phyloP scores from a whole-genome alignment of 768 basidiomycete species.

The Candolleomyces eurysporus region DNA sequence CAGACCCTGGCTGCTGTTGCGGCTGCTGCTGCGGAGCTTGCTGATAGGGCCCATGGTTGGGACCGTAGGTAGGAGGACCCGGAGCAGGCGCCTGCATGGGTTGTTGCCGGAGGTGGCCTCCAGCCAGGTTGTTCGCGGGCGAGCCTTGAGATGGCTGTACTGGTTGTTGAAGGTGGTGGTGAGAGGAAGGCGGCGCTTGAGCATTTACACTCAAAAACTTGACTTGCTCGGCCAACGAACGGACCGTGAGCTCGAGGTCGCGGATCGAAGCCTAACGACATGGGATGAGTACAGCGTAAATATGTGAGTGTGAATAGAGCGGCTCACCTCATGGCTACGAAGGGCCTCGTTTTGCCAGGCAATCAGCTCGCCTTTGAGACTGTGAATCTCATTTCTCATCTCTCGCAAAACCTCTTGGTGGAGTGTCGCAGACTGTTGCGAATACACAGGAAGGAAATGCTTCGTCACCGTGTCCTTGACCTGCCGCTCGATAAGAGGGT shows the following conservation, averaged over 20 bases:
- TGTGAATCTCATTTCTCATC: slow-evolving; percentile 71
- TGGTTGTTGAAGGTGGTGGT: slow-evolving; percentile 35
- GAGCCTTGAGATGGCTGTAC: slow-evolving; percentile 2
- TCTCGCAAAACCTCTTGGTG: slow-evolving; percentile 80
- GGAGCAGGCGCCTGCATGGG: neutral
- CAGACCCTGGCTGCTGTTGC: slow-evolving; percentile 30
- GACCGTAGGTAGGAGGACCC: neutral
- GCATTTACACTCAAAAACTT: slow-evolving; percentile 71
- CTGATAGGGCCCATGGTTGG: neutral
- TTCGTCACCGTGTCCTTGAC: slow-evolving; percentile 78
- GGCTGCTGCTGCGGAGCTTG: slow-evolving; percentile 33
- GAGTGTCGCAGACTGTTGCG: slow-evolving; percentile 69
- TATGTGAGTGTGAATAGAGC: neutral
- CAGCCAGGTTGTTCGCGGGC: slow-evolving; percentile 6
- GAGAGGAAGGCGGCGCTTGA: slow-evolving; percentile 20
- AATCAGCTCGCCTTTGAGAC: slow-evolving; percentile 76
- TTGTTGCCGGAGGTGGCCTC: slow-evolving; percentile 21
- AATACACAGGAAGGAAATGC: slow-evolving; percentile 72
- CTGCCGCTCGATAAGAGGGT: slow-evolving; percentile 76
- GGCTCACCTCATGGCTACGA: slow-evolving; percentile 72
- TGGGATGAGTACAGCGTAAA: neutral
- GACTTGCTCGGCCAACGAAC: slow-evolving; percentile 75
- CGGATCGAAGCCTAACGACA: slow-evolving; percentile 61
- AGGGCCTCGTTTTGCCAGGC: slow-evolving; percentile 80
- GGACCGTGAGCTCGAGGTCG: slow-evolving; percentile 77